Base-by-base conservation (phyloP, 176 grass and related monocot genomes). In the Paspalum notatum region DNA sequence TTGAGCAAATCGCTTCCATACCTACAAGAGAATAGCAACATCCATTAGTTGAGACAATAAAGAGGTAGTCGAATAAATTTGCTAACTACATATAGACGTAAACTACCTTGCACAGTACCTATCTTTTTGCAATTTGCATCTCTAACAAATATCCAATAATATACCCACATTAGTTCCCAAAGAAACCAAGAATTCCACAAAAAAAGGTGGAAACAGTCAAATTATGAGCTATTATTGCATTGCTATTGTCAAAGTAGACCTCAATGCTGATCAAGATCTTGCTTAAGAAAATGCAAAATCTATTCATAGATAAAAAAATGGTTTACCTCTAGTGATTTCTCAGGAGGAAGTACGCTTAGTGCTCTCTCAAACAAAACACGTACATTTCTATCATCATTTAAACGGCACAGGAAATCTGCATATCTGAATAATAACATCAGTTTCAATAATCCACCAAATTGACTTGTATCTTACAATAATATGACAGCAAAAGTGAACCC, bases 381-480 rank as follows among this genome's bases (percentile, higher is more conserved):
- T 9, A 94, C 92, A 91, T 98, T 98, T 91, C 95, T 94, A 80
- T 98, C 95, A 6, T 98, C 95, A 80, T 98, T 98, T 89, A 98
- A 92, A 58, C 85, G 92, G 68, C 95, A 92, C 63, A 98, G 61
- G 87, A 98, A 98, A 61, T 98, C 95, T 3, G 87, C 81, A 79
- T 98, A 98, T 92, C 95, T 98, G 83, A 61, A 85, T 77, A 50
- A 84, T 44, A 69, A 22, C 16, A 82, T 44, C 59, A 91, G 22
- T 71, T 37, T 86, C 59, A 90, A 53, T 49, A 81, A 77, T 55
- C 12, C 21, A 49, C 18, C 11, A 65, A 68, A 39, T 62, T 48
- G 24, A 43, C 25, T 72, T 77, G 37, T 37, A 66, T 65, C 24
- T 63, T 53, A 72, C 17, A 38, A 72, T 54, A 78, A 75, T 17